A percentile compares a stretch with the other conserved stretches of the same genome.
phyloP scores from a whole-genome alignment of 306 rosid species.

The Prosopis cineraria region DNA sequence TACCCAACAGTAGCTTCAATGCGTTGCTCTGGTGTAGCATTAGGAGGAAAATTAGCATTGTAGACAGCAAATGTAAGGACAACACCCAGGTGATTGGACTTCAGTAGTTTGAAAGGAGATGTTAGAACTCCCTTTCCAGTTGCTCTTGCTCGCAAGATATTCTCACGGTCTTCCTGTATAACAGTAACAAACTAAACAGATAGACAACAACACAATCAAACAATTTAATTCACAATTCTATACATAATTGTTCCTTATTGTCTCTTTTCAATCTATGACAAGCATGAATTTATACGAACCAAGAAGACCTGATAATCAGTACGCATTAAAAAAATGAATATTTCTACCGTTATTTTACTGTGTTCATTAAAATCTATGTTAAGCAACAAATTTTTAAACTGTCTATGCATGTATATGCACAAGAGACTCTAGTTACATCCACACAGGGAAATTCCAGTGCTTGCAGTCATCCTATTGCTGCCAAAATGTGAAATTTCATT shows the following conservation, averaged over 20 bases:
- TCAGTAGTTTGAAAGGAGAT: slow-evolving; percentile 91
- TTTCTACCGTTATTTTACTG: background rate
- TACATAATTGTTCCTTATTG: background rate
- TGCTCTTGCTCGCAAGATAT: slow-evolving; percentile 93
- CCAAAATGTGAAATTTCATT: background rate
- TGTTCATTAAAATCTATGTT: background rate
- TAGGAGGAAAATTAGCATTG: slow-evolving; percentile 59
- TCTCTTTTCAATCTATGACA: background rate
- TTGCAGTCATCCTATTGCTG: slow-evolving; percentile 18
- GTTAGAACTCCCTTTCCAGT: slow-evolving; percentile 91
- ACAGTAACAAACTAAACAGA: slow-evolving; percentile 13
- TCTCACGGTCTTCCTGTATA: slow-evolving; percentile 86
- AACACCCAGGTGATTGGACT: slow-evolving; percentile 91
- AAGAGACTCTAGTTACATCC: background rate
- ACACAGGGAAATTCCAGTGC: background rate
- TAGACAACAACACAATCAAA: slow-evolving; percentile 28
- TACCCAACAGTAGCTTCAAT: slow-evolving; percentile 91
- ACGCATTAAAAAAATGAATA: background rate
- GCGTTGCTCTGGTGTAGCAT: slow-evolving; percentile 75
- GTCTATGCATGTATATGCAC: background rate
- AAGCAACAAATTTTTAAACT: background rate
- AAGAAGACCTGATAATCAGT: background rate
- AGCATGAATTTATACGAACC: background rate
- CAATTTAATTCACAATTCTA: slow-evolving; percentile 23
- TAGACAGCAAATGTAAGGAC: slow-evolving; percentile 95